Base-by-base conservation (phyloP, 108 stramenopile species). In the Cyclostephanos invisitatus region DNA sequence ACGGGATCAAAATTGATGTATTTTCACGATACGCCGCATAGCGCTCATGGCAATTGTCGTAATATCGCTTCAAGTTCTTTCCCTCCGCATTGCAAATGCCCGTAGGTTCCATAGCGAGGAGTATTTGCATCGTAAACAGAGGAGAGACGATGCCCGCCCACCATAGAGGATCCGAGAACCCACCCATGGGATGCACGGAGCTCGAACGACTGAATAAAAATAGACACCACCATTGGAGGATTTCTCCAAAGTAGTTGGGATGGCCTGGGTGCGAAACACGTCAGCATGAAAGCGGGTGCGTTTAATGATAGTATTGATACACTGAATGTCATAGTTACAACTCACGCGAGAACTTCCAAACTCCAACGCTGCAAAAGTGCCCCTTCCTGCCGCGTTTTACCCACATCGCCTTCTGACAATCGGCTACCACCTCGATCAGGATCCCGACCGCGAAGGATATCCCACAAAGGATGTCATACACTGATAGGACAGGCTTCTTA, bases 221-320 rank as follows among this genome's bases (percentile, higher is more conserved):
- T 1, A 84, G 73, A 70, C 78, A 84, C 75, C 85, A 86, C 89
- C 89, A 89, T 69, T 85, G 86, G 25, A 83, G 76, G 15, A 89
- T 89, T 73, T 89, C 89, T 53, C 85, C 89, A 73, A 85, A 84
- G 67, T 89, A 89, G 70, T 89, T 89, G 8, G 86, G 89, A 73
- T 87, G 89, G 12, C 60, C 60, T 61, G n/a, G 8, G 7, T 5
- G 17, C 37, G 37, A 3, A 18, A 61, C n/a, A n/a, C n/a, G 10
- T 21, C 37, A 61, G 9, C 18, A 21, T 29, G 5, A 61, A 40
- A n/a, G n/a, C n/a, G n/a, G n/a, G 37, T 14, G 60, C 0, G 37
- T 3, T 42, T 0, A 61, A n/a, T 22, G 36, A 42, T 42, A 61
- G 3, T 32, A 3, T 27, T 42, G 2, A 61, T 21, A 5, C 17